Evolutionary conservation across 257 asterid genomes (phyloP), one percentile per base, ranked within the genome.

Genomic region (Nicotiana paniculata): DNA sequence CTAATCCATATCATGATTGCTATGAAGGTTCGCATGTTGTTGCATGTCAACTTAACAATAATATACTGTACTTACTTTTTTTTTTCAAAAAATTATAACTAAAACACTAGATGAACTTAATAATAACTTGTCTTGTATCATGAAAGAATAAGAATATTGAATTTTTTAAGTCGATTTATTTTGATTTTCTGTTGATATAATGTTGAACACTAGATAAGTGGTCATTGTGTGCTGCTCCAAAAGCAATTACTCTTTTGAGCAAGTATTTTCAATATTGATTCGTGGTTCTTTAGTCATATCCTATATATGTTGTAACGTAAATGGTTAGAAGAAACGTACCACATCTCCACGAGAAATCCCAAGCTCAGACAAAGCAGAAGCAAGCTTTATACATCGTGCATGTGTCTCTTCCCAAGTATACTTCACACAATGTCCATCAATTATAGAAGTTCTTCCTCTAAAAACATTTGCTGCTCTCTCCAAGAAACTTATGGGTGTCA

Each of bases 401-500:
- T 32, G 33, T 32, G 33, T 85, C 65, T 87, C 86, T 79, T 59
- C 85, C 90, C 90, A 87, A 54, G 87, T 87, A 28, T 83, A 85
- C 69, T 67, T 85, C 35, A 87, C 69, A 13, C 83, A 81, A 13
- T 43, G 0, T 5, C 90, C 90, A 62, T 83, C 78, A 11, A 85
- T 79, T 15, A 87, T 80, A 0, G 90, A 83, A n/a, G 84, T 85
- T 87, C 88, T 87, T 67, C 84, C 90, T 9, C 82, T 82, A 28
- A 83, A 87, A 5, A 79, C 84, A 83, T 85, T 87, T 3, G 87
- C 90, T 24, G 90, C 82, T 72, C 90, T 84, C 53, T 83, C 86
- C 80, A 87, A 81, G 58, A 87, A 87, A 78, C 87, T 87, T 57
- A 87, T 85, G 6, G 90, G 90, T 15, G 90, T 57, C 77, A 87